Base-by-base conservation (phyloP, 192 early-diverging fungal species). In the Radiomyces spectabilis region DNA sequence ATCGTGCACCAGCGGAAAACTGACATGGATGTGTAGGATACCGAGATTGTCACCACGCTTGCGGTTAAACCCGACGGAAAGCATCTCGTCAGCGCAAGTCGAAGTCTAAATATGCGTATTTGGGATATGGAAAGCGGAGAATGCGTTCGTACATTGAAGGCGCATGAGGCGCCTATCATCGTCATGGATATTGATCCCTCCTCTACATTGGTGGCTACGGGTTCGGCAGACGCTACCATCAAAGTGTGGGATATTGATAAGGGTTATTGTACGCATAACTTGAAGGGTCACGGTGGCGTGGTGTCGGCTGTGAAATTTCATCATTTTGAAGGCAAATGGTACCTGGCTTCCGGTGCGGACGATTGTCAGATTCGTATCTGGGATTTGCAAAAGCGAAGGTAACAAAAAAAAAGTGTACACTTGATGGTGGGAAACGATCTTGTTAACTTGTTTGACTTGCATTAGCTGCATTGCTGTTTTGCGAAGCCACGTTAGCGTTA, bases 181-280 rank as follows among this genome's bases (percentile, higher is more conserved):
- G 78, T 87, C 6, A 95, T 96, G 91, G 89, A 84, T 41, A 89
- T 91, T 58, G 94, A 97, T 64, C 56, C 68, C 10, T 85, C 93
- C 0, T 94, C 94, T 0, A 92, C 94, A 0, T 63, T 99, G 22
- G 90, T 97, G 5, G 97, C 97, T 8, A 97, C 94, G 2, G 97
- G 95, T 33, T 93, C 91, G 12, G 94, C 97, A 1, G 97, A 99
- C 67, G 85, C 83, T 53, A 92, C 89, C 9, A 84, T 99, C 41
- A 91, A 89, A 51, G 88, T 97, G 8, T 99, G 95, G 95, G 94
- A 99, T 68, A 88, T 93, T 53, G 87, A 86, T 46, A 76, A 82
- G 43, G 94, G 91, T 18, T 93, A 79, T 71, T 92, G 89, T 61
- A 97, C 97, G 49, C 97, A 99, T 64, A 91, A 90, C 63, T 91